Base-by-base conservation (phyloP, 148 eudicot species). In the Nyssa sinensis region DNA sequence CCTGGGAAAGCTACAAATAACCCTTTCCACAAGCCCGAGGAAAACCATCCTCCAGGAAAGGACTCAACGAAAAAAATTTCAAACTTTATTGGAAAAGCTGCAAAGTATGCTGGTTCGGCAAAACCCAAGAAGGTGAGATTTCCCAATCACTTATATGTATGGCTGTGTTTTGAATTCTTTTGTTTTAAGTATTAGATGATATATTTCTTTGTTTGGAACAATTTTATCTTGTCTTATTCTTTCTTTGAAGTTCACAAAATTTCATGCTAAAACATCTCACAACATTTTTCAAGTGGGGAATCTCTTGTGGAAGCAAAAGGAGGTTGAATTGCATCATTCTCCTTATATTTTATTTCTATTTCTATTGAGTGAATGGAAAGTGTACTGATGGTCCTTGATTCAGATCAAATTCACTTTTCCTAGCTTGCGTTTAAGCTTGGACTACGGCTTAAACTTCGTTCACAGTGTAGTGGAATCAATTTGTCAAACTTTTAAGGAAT, bases 1-100 rank as follows among this genome's bases (percentile, higher is more conserved):
- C 78, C 89, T 79, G 99, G 99, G 72, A 95, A 81, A 83, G 83
- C 80, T 67, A 79, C 84, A 62, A 88, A 81, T 72, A 82, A 89
- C 76, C 91, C 90, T 32, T 89, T 85, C 73, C 87, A 95, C 84
- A 95, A 95, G 86, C 99, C 98, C 75, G 99, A 95, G 74, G 99
- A 92, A 80, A 88, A 91, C 60, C 90, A 88, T 80, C 90, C 90
- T 79, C 96, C 97, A 21, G 99, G 99, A 66, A 95, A 95, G 84
- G 99, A 95, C 80, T 84, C 90, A 25, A 75, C 99, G 1, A 87
- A 91, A 77, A 92, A 83, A 78, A 91, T 95, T 66, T 85, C 97
- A 7, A 95, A 89, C 47, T 85, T 86, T 69, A 95, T 95, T 74
- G 99, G 96, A 28, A 87, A 88, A 82, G 94, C 99, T 79, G 92